phyloP scores from a whole-genome alignment of 495 filamentous ascomycete genomes.

The Trichoderma gamsii region DNA sequence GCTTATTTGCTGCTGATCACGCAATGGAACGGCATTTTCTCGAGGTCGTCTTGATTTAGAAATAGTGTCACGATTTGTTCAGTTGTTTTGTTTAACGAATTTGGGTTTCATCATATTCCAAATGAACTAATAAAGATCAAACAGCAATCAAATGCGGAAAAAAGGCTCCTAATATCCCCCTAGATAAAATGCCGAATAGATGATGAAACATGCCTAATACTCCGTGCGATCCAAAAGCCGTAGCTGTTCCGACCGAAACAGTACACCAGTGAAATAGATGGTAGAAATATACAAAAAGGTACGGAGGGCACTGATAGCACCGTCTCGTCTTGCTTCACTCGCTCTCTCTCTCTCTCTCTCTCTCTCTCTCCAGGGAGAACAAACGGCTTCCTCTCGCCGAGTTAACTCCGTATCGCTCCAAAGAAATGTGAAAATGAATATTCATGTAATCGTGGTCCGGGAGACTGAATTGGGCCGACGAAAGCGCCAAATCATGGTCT shows the following conservation, averaged over 20 bases:
- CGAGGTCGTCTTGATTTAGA: background rate
- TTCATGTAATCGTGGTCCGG: slow-evolving; percentile 11
- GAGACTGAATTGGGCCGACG: background rate
- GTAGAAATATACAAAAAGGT: slow-evolving; percentile 5
- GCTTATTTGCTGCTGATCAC: background rate
- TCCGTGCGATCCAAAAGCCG: slow-evolving; percentile 11
- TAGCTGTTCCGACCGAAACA: slow-evolving; percentile 5
- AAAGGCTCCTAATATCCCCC: slow-evolving; percentile 2
- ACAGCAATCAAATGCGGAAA: background rate
- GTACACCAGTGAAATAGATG: background rate
- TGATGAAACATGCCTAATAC: slow-evolving; percentile 3
- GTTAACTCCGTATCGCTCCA: background rate
- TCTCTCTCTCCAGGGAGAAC: no score
- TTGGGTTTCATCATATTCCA: background rate
- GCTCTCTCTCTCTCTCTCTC: background rate
- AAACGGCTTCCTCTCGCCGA: background rate
- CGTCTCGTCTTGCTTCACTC: background rate
- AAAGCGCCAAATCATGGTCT: background rate
- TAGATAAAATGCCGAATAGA: background rate
- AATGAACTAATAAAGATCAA: background rate
- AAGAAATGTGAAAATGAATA: background rate
- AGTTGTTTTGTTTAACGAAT: background rate
- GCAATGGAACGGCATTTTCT: background rate
- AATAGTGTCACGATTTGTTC: background rate
- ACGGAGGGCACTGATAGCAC: background rate